A percentile compares a stretch with the other conserved stretches of the same genome.
phyloP scores from a whole-genome alignment of 768 basidiomycete species.

The Suillus clintonianus region DNA sequence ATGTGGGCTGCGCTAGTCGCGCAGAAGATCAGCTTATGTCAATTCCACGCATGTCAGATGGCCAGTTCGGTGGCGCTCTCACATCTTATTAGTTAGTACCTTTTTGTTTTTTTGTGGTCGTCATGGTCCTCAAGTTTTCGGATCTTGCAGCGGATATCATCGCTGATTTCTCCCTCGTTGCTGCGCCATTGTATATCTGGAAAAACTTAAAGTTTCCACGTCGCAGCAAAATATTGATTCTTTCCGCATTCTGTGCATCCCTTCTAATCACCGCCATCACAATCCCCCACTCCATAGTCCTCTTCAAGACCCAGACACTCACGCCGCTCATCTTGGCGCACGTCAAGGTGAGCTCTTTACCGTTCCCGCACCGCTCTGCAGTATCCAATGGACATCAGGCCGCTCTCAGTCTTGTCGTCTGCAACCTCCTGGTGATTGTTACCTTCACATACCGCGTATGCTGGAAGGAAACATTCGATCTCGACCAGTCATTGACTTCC shows the following conservation, averaged over 20 bases:
- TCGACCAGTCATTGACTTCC: neutral
- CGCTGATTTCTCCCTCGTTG: no score
- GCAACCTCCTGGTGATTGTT: constrained; percentile 2
- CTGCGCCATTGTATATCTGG: no score
- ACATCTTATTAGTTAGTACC: neutral
- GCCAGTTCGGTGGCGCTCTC: neutral
- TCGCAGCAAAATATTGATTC: no score
- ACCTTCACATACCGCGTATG: neutral
- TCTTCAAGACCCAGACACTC: no score
- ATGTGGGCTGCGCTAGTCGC: neutral
- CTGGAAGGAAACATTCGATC: neutral
- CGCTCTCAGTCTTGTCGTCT: neutral
- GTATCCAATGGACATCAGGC: neutral
- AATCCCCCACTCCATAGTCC: no score
- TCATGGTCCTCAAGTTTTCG: no score
- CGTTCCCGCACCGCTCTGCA: neutral
- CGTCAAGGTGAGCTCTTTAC: neutral
- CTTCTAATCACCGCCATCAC: no score
- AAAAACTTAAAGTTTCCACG: no score
- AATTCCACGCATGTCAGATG: neutral
- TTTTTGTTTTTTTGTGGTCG: neutral
- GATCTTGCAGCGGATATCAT: no score
- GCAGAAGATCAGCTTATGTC: neutral
- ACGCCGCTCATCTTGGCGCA: no score
- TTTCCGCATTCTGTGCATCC: no score